A percentile compares a stretch with the other conserved stretches of the same genome.
phyloP scores from a whole-genome alignment of 352 stramenopile species.

The Phytophthora quininea region DNA sequence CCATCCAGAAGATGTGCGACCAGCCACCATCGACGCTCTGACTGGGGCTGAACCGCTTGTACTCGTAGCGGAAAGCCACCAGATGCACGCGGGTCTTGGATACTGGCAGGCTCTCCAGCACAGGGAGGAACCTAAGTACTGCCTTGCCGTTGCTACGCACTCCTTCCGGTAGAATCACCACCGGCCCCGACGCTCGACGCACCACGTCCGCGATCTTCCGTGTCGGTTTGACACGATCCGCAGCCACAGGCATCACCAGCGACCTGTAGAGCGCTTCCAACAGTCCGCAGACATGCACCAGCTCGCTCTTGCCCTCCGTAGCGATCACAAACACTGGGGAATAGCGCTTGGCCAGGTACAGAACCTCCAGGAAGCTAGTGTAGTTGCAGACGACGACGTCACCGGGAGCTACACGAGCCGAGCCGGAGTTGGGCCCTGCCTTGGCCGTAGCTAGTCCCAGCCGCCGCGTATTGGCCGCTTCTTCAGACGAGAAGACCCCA shows the following conservation, averaged over 20 bases:
- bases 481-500: slow-evolving; percentile 69
- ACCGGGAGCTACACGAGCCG: slow-evolving; percentile 45
- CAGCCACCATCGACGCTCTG: slow-evolving; percentile 65
- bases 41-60: slow-evolving; percentile 73
- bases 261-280: slow-evolving; percentile 70
- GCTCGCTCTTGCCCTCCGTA: slow-evolving; percentile 45
- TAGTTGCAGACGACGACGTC: slow-evolving; percentile 86
- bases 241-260: slow-evolving; percentile 50
- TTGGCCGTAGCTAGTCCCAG: slow-evolving; percentile 66
- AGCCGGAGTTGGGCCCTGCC: slow-evolving; percentile 20
- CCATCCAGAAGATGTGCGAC: slow-evolving; percentile 70
- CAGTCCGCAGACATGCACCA: slow-evolving; percentile 71
- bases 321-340: slow-evolving; percentile 82
- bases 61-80: slow-evolving; percentile 82
- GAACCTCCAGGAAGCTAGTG: slow-evolving; percentile 80
- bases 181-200: slow-evolving; percentile 51
- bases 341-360: slow-evolving; percentile 80
- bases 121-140: slow-evolving; percentile 70
- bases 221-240: slow-evolving; percentile 43
- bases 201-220: slow-evolving; percentile 81
- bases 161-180: slow-evolving; percentile 83
- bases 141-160: slow-evolving; percentile 80
- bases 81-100: slow-evolving; percentile 65
- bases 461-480: slow-evolving; percentile 73
- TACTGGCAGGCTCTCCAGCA: slow-evolving; percentile 66